Percentiles rank a stretch among this genome's conserved stretches.
Evolutionary conservation across 78 protist genomes (phyloP).

Genomic region (Speleostelium caveatum): DNA sequence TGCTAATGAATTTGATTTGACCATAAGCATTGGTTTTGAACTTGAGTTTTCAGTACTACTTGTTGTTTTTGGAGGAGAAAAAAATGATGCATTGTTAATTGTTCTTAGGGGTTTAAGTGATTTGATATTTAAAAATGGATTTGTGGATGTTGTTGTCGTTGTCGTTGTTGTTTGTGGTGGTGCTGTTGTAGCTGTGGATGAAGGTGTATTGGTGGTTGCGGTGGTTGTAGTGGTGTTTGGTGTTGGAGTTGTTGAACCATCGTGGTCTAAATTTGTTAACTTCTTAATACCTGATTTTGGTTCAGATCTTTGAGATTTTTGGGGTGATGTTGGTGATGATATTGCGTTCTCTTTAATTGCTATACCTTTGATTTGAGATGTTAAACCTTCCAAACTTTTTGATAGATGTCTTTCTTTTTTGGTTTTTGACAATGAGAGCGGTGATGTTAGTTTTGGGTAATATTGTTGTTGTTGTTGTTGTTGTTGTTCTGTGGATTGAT

Average conservation of each 20-base stretch:
- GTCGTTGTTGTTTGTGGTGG: background rate
- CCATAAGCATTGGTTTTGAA: background rate
- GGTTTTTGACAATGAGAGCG: background rate
- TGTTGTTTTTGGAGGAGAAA: background rate
- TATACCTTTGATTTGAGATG: background rate
- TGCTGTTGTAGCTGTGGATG: conserved; percentile 1
- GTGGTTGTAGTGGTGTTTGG: background rate
- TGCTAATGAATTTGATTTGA: background rate
- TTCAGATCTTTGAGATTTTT: background rate
- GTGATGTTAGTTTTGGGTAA: background rate
- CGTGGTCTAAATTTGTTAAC: too few relatives aligned
- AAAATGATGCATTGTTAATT: background rate
- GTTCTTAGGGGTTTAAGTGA: too few relatives aligned
- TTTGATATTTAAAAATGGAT: too few relatives aligned
- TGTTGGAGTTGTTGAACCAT: background rate
- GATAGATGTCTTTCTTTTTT: background rate
- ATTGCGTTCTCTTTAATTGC: background rate
- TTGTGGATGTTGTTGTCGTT: background rate
- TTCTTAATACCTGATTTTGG: background rate
- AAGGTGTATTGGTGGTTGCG: background rate
- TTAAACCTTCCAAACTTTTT: background rate
- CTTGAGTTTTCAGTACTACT: background rate
- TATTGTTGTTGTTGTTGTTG: conserved; percentile 12
- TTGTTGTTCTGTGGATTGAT: conserved; percentile 5
- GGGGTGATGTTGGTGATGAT: background rate